Evolutionary conservation across 2,329 filamentous ascomycete species (phyloP).

Genomic region (Sclerotinia minor): DNA sequence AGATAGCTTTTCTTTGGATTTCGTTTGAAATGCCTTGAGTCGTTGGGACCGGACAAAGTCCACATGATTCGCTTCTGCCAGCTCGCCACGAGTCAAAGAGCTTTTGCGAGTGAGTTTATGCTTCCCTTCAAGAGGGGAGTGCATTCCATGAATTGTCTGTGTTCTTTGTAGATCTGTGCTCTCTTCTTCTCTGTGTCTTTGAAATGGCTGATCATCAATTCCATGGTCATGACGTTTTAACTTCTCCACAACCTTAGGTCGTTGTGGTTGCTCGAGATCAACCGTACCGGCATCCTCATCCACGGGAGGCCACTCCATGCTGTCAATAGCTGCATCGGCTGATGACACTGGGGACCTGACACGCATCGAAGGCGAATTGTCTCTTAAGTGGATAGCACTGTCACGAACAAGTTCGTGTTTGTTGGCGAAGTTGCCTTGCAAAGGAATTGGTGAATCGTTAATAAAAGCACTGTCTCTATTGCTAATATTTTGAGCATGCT

Average conservation of each 20-base stretch:
- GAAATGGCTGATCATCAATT: constrained; percentile 28
- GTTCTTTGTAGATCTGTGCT: constrained; percentile 33
- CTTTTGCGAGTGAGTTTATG: constrained; percentile 27
- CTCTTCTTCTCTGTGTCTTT: constrained; percentile 28
- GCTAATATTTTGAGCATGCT: constrained; percentile 22
- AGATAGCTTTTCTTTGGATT: constrained; percentile 28
- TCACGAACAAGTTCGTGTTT: constrained; percentile 44
- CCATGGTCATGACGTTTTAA: constrained; percentile 27
- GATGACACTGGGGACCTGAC: constrained; percentile 37
- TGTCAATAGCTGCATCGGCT: constrained; percentile 43
- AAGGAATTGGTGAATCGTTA: constrained; percentile 48
- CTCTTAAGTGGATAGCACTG: constrained; percentile 58
- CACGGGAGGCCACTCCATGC: constrained; percentile 44
- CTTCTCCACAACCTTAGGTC: constrained; percentile 28
- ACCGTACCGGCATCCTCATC: constrained; percentile 50
- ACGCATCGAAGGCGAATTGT: constrained; percentile 43
- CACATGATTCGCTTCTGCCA: constrained; percentile 21
- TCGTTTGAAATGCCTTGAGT: constrained; percentile 24
- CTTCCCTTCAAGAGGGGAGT: constrained; percentile 23
- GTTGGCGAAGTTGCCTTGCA: constrained; percentile 37
- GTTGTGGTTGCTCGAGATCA: constrained; percentile 44
- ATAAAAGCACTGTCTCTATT: constrained; percentile 54
- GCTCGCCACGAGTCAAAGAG: constrained; percentile 25
- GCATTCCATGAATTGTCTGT: constrained; percentile 29
- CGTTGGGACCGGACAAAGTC: constrained; percentile 31